These are phyloP conservation scores for Delphinella strobiligena DNA, from an alignment of 2,329 filamentous ascomycete genomes.

Conservation along the genomic window DNA sequence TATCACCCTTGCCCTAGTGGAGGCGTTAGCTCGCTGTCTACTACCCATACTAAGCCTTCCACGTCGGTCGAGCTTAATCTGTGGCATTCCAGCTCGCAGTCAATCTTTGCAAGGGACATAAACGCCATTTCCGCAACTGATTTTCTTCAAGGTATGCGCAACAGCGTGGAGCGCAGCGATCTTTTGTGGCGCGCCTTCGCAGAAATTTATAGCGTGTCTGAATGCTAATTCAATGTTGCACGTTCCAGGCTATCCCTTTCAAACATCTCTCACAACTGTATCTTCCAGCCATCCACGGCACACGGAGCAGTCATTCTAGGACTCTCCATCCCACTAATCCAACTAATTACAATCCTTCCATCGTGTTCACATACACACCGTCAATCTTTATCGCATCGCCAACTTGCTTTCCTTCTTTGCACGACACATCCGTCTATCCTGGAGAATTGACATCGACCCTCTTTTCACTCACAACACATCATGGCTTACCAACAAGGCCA, in stretches of 20 bases:
- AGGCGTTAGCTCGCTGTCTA: slow-evolving; percentile 45
- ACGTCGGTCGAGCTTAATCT: slow-evolving; percentile 19
- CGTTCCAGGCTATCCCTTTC: not conserved
- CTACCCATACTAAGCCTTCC: slow-evolving; percentile 23
- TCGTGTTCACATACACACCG: slow-evolving; percentile 30
- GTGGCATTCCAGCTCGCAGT: slow-evolving; percentile 23
- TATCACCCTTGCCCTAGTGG: slow-evolving; percentile 24
- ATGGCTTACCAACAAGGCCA: slow-evolving; percentile 45
- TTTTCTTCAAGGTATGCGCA: slow-evolving; percentile 37
- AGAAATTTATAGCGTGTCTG: not conserved
- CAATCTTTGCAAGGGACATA: slow-evolving; percentile 11
- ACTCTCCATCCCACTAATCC: slow-evolving; percentile 22
- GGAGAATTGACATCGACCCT: slow-evolving; percentile 37
- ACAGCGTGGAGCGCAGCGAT: slow-evolving; percentile 8
- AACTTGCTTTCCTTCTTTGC: slow-evolving; percentile 15
- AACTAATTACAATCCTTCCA: slow-evolving; percentile 49
- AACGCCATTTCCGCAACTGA: slow-evolving; percentile 26
- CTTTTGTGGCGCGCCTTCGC: not conserved
- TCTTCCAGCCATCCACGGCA: slow-evolving; percentile 14
- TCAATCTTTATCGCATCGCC: slow-evolving; percentile 20
- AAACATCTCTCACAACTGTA: slow-evolving; percentile 22
- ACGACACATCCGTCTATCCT: slow-evolving; percentile 24
- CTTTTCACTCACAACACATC: slow-evolving; percentile 27
- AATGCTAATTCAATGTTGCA: slow-evolving; percentile 10
- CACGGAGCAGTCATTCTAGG: slow-evolving; percentile 4